Conservation (phyloP, 2,329 filamentous ascomycete genomes). For the Phaeosphaeria sp. region DNA sequence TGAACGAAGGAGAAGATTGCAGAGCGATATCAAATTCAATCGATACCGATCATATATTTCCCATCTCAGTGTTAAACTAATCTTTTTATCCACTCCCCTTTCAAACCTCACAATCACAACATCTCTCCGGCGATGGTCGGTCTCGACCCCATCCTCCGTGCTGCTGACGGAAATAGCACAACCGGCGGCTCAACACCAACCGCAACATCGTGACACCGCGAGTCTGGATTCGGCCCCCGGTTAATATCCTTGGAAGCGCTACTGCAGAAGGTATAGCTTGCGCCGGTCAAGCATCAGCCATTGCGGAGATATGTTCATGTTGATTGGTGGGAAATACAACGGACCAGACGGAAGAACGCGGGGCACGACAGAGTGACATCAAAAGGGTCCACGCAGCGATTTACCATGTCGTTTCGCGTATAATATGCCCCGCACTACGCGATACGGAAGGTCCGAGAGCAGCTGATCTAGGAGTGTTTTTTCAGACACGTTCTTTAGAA, state of each 20-base stretch:
- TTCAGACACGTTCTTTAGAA: background rate
- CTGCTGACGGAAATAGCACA: background rate
- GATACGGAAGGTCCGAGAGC: conserved; percentile 6
- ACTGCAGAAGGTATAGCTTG: conserved; percentile 4
- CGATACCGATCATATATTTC: too few species aligned
- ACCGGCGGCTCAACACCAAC: conserved; percentile 2
- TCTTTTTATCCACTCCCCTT: too few species aligned
- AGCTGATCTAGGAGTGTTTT: conserved; percentile 3
- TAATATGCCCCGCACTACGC: conserved; percentile 7
- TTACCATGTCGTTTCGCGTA: background rate
- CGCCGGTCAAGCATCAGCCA: background rate
- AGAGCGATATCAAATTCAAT: background rate
- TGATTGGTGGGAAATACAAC: conserved; percentile 3
- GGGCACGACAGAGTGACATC: background rate
- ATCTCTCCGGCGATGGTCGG: background rate
- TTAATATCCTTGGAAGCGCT: conserved; percentile 4
- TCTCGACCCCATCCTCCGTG: background rate
- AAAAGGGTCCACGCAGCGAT: conserved; percentile 1
- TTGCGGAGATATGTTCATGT: background rate
- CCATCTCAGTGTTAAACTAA: too few species aligned
- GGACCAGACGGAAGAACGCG: background rate
- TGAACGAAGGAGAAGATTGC: background rate
- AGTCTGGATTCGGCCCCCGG: background rate
- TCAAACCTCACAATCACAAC: too few species aligned
- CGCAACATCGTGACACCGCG: background rate